Base-by-base conservation (phyloP, 306 rosid genomes). In the Cucumis melo region DNA sequence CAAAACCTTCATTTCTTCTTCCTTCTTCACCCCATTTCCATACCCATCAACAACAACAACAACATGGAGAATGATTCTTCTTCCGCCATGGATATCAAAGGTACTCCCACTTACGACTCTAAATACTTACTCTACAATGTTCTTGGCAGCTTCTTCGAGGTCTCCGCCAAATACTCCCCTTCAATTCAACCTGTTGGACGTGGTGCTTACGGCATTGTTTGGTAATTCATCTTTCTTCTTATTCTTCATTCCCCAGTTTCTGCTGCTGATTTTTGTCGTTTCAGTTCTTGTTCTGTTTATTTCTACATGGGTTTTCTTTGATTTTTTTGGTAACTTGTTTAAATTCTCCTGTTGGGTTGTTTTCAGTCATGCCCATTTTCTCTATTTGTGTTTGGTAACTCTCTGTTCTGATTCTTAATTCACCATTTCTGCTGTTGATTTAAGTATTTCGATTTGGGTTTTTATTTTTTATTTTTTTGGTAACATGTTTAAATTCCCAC, bases 161-260 rank as follows among this genome's bases (percentile, higher is more conserved):
- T 94, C 58, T 87, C 87, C 32, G 78, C 91, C 56, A 91, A 94
- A 44, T 94, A 91, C 71, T 83, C 78, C 39, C 96, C 98, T 32
- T 96, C 98, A 20, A 83, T 94, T 1, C 87, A 87, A 42, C 98
- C 98, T 41, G 95, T 94, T 44, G 97, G 98, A 27, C 95, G 98
- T 58, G 98, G 98, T 56, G 95, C 98, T 6, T 91, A 91, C 83
- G 98, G 96, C 84, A 86, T 91, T 89, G 97, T 94, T 76, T 94
- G 98, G 98, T 94, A 73, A 19, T 32, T 32, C 20, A 12, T 41
- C 15, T 29, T 0, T 12, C 36, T 68, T 66, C 7, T 5, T 32
- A 60, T 56, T 60, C 11, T 5, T 66, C 39, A 74, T 21, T 70
- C 23, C 23, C 29, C 34, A 32, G 5, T 76, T 76, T 63, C 36